phyloP scores from a whole-genome alignment of 805 yeast species.

The Schwanniomyces yamadae region DNA sequence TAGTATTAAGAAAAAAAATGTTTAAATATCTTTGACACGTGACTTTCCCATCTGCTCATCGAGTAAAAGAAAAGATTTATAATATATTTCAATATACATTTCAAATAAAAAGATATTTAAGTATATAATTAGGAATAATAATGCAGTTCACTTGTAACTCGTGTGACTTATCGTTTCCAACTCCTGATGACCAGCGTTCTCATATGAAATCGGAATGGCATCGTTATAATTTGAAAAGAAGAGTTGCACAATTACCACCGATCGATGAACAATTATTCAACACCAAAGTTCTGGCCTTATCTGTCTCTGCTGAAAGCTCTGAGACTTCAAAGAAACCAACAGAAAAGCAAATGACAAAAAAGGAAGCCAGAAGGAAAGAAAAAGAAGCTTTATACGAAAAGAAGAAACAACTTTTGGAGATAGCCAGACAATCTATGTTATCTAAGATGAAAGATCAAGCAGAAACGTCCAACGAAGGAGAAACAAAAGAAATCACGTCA shows the following conservation, averaged over 20 bases:
- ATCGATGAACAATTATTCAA: constrained; percentile 43
- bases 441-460: constrained; percentile 12
- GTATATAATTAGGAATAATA: not conserved
- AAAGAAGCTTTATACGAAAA: constrained; percentile 50
- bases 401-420: constrained; percentile 47
- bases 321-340: constrained; percentile 19
- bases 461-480: not conserved
- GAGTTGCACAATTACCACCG: constrained; percentile 67
- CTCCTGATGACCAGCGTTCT: constrained; percentile 80
- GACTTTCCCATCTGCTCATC: constrained; percentile 7
- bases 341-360: constrained; percentile 41
- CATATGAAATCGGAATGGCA: constrained; percentile 99
- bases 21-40: constrained; percentile 3
- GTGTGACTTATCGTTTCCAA: constrained; percentile 76
- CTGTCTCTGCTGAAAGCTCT: constrained; percentile 15
- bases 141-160: constrained; percentile 72
- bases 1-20: constrained; percentile 2
- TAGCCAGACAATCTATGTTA: constrained; percentile 44
- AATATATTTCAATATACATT: not conserved
- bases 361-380: constrained; percentile 49
- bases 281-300: constrained; percentile 23
- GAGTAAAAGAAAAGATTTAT: constrained; percentile 2
- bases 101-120: not conserved
- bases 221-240: constrained; percentile 88
- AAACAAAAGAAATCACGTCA: not conserved